Evolutionary conservation across 2,329 filamentous ascomycete species (phyloP), one percentile per base, ranked within the genome.

Genomic region (Monosporascus sp.): DNA sequence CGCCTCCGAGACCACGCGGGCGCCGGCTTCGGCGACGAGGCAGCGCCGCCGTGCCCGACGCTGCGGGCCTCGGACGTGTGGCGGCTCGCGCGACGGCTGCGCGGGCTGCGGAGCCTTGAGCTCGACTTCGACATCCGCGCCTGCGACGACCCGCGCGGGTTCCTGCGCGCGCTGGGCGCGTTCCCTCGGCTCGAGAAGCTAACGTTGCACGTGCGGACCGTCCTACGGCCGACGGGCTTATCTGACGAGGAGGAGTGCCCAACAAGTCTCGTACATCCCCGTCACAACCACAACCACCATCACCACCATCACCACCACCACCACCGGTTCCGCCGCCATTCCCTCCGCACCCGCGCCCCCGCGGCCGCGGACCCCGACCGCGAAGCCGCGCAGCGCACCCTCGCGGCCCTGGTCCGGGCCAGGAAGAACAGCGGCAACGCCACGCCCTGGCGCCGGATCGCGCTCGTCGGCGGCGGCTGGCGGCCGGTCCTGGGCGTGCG

Each of bases 381-480:
- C 51, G 66, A 73, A 17, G 66, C 67, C 3, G 69, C 69, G 2
- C 62, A 70, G 58, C 54, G 63, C 25, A 70, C 62, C 1, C 67
- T 77, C 39, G 57, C 57, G 8, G 54, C 62, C 8, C 62, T 77
- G n/a, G 45, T 70, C 3, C 58, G 62, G 7, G 59, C 59, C 35
- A 70, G 70, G 55, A 57, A 57, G 25, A 58, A 58, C 15, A 41
- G 35, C 9, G 47, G 52, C 1, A 49, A 54, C 8, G 50, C 51
- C 6, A 48, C 59, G 2, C 60, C 65, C 2, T 78, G 73, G 74
- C 69, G 63, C 48, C 62, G 62, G 31, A 68, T 78, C 50, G 72
- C 69, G n/a, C 65, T 79, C 53, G 78, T 77, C 35, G 71, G 78
- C 1, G 77, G 76, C 5, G 76, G 75, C 7, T 78, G 76, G 76